phyloP scores from a whole-genome alignment of 164 flowering plant species.

The Paratinospora sagittata region DNA sequence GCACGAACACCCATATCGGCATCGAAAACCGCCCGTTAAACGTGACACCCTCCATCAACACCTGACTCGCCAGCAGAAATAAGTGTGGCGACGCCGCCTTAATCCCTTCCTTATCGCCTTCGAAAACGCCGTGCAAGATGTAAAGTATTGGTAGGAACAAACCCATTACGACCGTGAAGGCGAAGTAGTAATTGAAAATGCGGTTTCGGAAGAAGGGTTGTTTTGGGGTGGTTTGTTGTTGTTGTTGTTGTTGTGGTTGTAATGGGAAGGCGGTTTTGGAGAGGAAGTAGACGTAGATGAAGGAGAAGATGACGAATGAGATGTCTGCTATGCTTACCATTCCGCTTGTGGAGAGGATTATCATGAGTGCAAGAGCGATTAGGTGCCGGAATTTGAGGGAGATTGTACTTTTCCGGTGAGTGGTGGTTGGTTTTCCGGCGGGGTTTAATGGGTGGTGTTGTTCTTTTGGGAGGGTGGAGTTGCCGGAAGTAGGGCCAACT shows the following conservation, averaged over 20 bases:
- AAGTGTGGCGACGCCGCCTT: constrained; percentile 65
- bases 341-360: constrained; percentile 35
- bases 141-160: constrained; percentile 55
- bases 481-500: constrained; percentile 37
- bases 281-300: constrained; percentile 27
- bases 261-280: constrained; percentile 26
- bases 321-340: constrained; percentile 33
- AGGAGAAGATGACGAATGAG: constrained; percentile 29
- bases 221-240: constrained; percentile 8
- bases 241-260: too few relatives aligned
- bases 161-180: constrained; percentile 45
- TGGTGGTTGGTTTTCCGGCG: background rate
- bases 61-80: constrained; percentile 56
- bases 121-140: constrained; percentile 54
- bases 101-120: constrained; percentile 55
- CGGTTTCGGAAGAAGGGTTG: constrained; percentile 29
- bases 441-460: constrained; percentile 9
- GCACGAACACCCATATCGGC: constrained; percentile 56
- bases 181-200: constrained; percentile 32
- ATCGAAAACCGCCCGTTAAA: constrained; percentile 40
- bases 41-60: constrained; percentile 62
- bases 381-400: constrained; percentile 41
- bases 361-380: constrained; percentile 25
- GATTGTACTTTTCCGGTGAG: background rate
- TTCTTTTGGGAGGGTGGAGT: too few relatives aligned